Base-by-base conservation (phyloP, 164 flowering plant genomes). In the Piper longum region DNA sequence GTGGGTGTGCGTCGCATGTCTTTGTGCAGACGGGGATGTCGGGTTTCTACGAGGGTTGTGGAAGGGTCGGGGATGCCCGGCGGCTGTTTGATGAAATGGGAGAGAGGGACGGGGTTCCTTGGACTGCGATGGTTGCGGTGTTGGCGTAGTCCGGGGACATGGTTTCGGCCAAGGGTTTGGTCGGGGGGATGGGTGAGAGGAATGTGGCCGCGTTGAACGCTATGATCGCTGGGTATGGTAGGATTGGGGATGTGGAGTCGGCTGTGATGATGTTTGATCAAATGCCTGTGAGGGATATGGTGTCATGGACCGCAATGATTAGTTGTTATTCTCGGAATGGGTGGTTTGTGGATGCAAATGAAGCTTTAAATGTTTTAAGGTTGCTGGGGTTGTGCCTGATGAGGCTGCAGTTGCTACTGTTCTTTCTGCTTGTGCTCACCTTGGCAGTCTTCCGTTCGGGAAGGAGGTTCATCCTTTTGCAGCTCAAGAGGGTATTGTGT, bases 221-320 rank as follows among this genome's bases (percentile, higher is more conserved):
- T 3, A 62, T 88, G 82, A 83, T 90, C 43, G 84, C 81, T 66
- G 93, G 91, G 14, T 86, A 81, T 70, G 80, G 83, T 0, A 83
- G 75, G 67, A 17, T 62, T 16, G 81, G 87, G 19, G 71, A 82
- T 69, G 75, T 81, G 18, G 82, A 77, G 59, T 68, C 76, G 18
- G 89, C 93, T 0, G 78, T 77, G 61, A 54, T 54, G 11, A 59
- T 88, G 73, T 88, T 90, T 62, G 42, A 60, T 44, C 69, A 57
- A 39, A 88, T 86, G 91, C 81, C 77, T 2, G 18, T 42, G 0
- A 85, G 69, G 76, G 97, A 89, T 74, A 66, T 82, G 54, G 80
- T 90, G 26, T 78, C 97, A 8, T 90, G 97, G 97, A 87, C 95
- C 0, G 78, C 89, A 3, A 86, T 90, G 95, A 88, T 88, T 61